phyloP scores from a whole-genome alignment of 2,329 filamentous ascomycete genomes.

The Chaetomiaceae sp. region DNA sequence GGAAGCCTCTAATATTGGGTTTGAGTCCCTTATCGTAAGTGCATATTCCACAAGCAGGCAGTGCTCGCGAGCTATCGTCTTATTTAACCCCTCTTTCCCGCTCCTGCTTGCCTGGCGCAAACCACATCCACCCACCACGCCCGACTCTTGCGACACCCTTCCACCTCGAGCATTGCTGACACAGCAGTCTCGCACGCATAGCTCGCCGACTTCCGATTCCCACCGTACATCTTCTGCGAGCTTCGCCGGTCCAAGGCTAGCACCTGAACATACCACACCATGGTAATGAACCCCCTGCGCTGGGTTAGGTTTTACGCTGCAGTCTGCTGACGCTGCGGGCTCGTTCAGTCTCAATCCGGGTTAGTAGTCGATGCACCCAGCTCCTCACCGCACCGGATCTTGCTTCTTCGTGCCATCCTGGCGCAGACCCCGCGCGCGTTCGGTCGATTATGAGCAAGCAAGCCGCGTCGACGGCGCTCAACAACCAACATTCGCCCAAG shows the following conservation, averaged over 20 bases:
- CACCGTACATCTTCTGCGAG: background rate
- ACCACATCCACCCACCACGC: background rate
- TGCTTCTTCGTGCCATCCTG: background rate
- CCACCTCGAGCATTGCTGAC: constrained; percentile 5
- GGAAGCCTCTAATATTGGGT: background rate
- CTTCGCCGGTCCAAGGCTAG: background rate
- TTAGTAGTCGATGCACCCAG: constrained; percentile 37
- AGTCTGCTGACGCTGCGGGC: constrained; percentile 12
- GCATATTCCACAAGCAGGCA: constrained; percentile 4
- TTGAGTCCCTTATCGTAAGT: constrained; percentile 10
- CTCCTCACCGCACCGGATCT: background rate
- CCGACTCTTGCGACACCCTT: constrained; percentile 1
- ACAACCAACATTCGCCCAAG: background rate
- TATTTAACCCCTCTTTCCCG: constrained; percentile 13
- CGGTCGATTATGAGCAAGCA: background rate
- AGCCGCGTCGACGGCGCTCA: background rate
- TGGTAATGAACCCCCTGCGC: constrained; percentile 16
- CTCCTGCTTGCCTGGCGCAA: constrained; percentile 9
- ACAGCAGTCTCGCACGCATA: background rate
- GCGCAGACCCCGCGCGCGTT: background rate
- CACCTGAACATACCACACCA: constrained; percentile 12
- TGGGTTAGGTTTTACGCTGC: background rate
- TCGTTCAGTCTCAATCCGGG: constrained; percentile 60
- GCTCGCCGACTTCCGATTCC: background rate
- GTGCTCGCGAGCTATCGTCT: constrained; percentile 7